Base-by-base conservation (phyloP, 2,329 filamentous ascomycete species). In the Nakataea oryzae region DNA sequence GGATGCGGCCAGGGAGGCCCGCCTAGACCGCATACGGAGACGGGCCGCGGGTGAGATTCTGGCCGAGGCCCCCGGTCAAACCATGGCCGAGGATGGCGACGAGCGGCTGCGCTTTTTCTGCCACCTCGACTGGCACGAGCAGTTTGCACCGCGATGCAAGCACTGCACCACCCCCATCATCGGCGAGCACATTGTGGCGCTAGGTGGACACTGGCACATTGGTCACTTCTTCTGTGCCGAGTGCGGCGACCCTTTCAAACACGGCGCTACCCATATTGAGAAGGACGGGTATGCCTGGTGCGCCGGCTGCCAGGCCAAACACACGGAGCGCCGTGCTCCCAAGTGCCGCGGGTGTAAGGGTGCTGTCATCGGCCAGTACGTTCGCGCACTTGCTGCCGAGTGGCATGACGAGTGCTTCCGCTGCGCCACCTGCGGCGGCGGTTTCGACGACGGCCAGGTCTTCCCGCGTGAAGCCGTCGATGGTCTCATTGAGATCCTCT, bases 151-250 rank as follows among this genome's bases (percentile, higher is more conserved):
- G 5, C 86, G 91, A 55, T 99, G 95, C 81, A 95, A 95, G 76
- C 92, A 90, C 73, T 99, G 95, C 83, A 92, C 89, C 73, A 99
- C 95, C 9, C 93, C 95, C 3, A 99, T 99, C 70, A 87, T 97
- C 67, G 93, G 93, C 55, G 93, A 97, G 75, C 91, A 97, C 67
- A 87, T 97, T 34, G 88, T 97, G 17, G 95, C 95, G 1, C 91
- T 96, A 62, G 95, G 95, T 1, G 85, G 88, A n/a, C 92, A 96
- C 75, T 99, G 91, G 90, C 95, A 99, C 74, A 90, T 90, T 61
- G 95, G 95, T 0, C 95, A 99, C 76, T 99, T 99, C 78, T 99
- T 99, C 82, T 99, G 95, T 72, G 95, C 95, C 55, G 92, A 99
- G 79, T 99, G 95, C 72, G 95, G 95, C 67, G 93, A 99, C 76